Evolutionary conservation across 345 rosid genomes (phyloP), one percentile per base, ranked within the genome.

Genomic region (Acer negundo): DNA sequence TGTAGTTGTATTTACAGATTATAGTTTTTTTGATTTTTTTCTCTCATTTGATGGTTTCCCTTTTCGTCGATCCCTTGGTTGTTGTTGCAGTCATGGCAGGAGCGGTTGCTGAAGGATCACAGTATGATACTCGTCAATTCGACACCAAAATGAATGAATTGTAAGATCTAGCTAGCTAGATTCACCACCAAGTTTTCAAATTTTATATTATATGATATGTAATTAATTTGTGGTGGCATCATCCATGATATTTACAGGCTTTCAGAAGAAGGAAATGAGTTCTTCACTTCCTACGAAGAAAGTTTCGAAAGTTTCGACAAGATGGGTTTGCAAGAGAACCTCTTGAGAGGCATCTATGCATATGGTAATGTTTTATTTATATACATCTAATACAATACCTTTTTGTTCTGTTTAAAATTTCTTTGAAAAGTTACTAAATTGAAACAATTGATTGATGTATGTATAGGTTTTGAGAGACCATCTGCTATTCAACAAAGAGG

Each of bases 301-400:
- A 88, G 83, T 31, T 77, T 77, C 71, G 88, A 88, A 11, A 88
- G 79, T 70, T 88, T 88, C 65, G 91, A 88, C 77, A 66, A 72
- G n/a, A 88, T 86, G 89, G 86, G 86, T 17, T 72, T 86, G 76
- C 73, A 81, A 74, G 86, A 84, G 77, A 86, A 86, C 69, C 89
- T 88, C 51, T 80, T 82, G 44, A 82, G 90, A 80, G 88, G 90
- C 76, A 81, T 87, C 79, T 85, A 85, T 58, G 86, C 88, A 12
- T 82, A 86, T 61, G 89, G 86, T 88, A 78, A 61, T 20, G 51
- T 47, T 47, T 7, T 3, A 15, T 24, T 2, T 7, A 11, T n/a
- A 20, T 31, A 28, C 2, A 28, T 28, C 1, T 3, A 31, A 70
- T 59, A 23, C 12, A 24, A 22, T 4, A 28, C 26, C 12, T 44